Base-by-base conservation (phyloP, 306 rosid genomes). In the Pyrus bretschneideri region DNA sequence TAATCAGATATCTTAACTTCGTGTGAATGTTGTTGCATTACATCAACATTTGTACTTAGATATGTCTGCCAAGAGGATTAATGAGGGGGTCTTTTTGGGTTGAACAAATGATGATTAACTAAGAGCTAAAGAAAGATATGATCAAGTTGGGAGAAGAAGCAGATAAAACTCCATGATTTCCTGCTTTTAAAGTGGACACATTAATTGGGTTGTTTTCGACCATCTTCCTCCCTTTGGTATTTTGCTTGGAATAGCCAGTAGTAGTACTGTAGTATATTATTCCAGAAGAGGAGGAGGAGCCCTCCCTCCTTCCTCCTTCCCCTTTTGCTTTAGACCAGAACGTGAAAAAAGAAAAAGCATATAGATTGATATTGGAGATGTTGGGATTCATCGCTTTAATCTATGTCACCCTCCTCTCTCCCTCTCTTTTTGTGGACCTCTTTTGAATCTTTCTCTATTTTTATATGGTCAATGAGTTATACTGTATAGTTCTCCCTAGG, bases 311-410 rank as follows among this genome's bases (percentile, higher is more conserved):
- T 49, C 55, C 21, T 15, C 55, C 55, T 15, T 49, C 17, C 25
- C 80, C 70, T 80, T 45, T 67, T 79, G 64, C 85, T 80, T 83
- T 81, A 79, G 29, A 61, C 70, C 68, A 4, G 67, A 80, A 61
- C 52, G 75, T 79, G 83, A 65, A 71, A 87, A 76, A 73, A 73
- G 71, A 69, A 73, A 77, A 84, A 63, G 81, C 55, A 75, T 60
- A 33, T 46, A 31, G 58, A 83, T 77, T 68, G 83, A 79, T 85
- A 78, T 60, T 67, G 87, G 87, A 77, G 81, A 70, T 81, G 91
- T 82, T 87, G 87, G 87, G 89, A 82, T 87, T 87, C 91, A 81
- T 78, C 81, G 83, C 80, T 79, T 71, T 75, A 22, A 81, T 89
- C 83, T 69, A 29, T 70, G 22, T 46, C 44, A 49, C 29, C 18